Conservation (phyloP, 495 filamentous ascomycete species). For the Trichocladium uniseriatum region DNA sequence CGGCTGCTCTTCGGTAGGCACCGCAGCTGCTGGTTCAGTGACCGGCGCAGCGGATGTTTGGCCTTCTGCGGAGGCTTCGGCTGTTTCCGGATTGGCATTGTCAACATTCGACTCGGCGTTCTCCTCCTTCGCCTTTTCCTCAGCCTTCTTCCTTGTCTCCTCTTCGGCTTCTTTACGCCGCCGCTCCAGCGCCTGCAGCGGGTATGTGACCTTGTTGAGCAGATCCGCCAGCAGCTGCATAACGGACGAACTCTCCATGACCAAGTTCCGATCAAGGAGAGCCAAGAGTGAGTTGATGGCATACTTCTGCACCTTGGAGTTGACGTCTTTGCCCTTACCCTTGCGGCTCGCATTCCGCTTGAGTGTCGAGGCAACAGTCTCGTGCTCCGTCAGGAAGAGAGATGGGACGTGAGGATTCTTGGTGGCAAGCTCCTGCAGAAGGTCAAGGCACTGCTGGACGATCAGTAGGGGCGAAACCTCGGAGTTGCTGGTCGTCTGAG, state of each 20-base stretch:
- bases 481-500: conserved; percentile 45
- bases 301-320: conserved; percentile 71
- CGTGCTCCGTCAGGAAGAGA: conserved; percentile 95
- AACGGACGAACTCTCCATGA: conserved; percentile 89
- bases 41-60: conserved; percentile 21
- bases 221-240: conserved; percentile 90
- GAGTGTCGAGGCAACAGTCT: conserved; percentile 56
- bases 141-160: conserved; percentile 44
- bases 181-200: conserved; percentile 70
- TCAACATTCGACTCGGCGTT: conserved; percentile 20
- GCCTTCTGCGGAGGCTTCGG: conserved; percentile 14
- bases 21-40: conserved; percentile 9
- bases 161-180: conserved; percentile 67
- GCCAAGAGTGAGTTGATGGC: conserved; percentile 83
- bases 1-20: conserved; percentile 16
- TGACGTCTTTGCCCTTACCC: conserved; percentile 82
- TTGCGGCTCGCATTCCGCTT: conserved; percentile 72
- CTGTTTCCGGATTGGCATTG: not conserved
- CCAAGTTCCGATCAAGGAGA: conserved; percentile 79
- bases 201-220: conserved; percentile 78
- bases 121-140: conserved; percentile 9
- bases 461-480: conserved; percentile 91
- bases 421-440: conserved; percentile 68
- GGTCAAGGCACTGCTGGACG: conserved; percentile 84
- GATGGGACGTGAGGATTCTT: conserved; percentile 75